A percentile compares a stretch with the other conserved stretches of the same genome.
These are phyloP conservation scores for Castanea mollissima DNA, from an alignment of 306 rosid genomes.

Conservation along the genomic window DNA sequence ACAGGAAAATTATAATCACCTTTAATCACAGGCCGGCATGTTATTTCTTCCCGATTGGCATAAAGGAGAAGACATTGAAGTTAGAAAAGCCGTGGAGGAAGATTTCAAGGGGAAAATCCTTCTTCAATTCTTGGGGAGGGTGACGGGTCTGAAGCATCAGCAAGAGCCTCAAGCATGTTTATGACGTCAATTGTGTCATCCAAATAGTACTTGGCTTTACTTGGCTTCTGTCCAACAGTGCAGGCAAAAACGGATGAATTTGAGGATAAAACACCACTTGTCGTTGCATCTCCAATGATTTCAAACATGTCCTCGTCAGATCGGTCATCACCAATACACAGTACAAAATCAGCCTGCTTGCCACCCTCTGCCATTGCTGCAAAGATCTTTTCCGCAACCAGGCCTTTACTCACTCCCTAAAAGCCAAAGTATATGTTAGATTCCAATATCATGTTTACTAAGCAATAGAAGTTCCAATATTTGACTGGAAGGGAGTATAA, in stretches of 20 bases:
- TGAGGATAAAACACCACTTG: constrained; percentile 35
- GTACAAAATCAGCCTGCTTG: constrained; percentile 54
- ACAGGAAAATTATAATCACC: constrained; percentile 1
- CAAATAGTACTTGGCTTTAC: constrained; percentile 69
- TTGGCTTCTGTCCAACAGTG: constrained; percentile 75
- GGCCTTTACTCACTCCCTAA: constrained; percentile 70
- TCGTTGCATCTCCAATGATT: constrained; percentile 45
- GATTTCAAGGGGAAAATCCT: constrained; percentile 18
- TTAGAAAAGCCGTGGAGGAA: constrained; percentile 8
- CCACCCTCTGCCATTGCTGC: constrained; percentile 42
- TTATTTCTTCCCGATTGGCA: constrained; percentile 5
- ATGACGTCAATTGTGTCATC: constrained; percentile 64
- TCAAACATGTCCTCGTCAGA: constrained; percentile 78
- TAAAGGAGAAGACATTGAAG: constrained; percentile 12
- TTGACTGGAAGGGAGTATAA: background rate
- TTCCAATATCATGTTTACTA: background rate
- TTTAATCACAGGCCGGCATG: constrained; percentile 14
- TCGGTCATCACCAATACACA: constrained; percentile 68
- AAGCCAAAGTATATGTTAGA: constrained; percentile 8
- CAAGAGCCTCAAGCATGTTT: constrained; percentile 56
- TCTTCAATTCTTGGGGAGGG: constrained; percentile 24
- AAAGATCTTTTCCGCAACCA: constrained; percentile 60
- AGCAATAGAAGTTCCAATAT: background rate
- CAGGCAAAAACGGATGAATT: constrained; percentile 52
- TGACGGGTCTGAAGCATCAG: constrained; percentile 41